Evolutionary conservation across 2,329 filamentous ascomycete genomes (phyloP), one percentile per base, ranked within the genome.

Genomic region (Pseudogymnoascus sp.): DNA sequence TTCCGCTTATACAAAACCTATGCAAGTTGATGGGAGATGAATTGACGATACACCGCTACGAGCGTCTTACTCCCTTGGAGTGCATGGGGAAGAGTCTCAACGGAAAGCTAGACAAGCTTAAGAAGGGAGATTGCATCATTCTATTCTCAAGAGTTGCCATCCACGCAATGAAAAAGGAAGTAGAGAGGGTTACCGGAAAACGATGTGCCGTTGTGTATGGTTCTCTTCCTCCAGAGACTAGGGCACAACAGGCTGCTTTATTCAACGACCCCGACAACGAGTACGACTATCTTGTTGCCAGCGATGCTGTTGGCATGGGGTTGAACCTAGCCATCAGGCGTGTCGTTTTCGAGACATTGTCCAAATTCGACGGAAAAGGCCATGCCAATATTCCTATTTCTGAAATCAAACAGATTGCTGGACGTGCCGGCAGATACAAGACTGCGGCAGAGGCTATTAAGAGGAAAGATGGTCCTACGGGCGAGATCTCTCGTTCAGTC

Each of bases 241-340:
- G 95, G 66, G 91, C 92, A 2, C 87, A 93, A 72, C 95, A 99
- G 77, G 95, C 95, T 0, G 86, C 86, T 14, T 80, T 98, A 0
- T 99, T 99, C 81, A 99, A 99, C 72, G 90, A 98, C 67, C 93
- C 92, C 0, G 77, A 96, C 72, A 99, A 96, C 73, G 93, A 97
- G 65, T 99, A 97, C 72, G 95, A 99, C 73, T 96, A 87, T 69
- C 80, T 99, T 5, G 93, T 95, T 26, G 95, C 96, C 7, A 97
- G 91, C 69, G 92, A 97, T 76, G 95, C 95, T 56, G 93, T 99
- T 66, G 95, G 95, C 38, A 98, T 99, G 93, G 95, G 96, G 1
- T 79, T 99, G 22, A 99, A 99, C 71, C 77, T 99, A 74, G 92
- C 87, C 75, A 91, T 97, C 73, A 95, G 92, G 72, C 89, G 96